Percentiles rank a stretch among this genome's conserved stretches.
These are phyloP conservation scores for Sisymbrium altissimum DNA, from an alignment of 345 rosid genomes.

Conservation along the genomic window DNA sequence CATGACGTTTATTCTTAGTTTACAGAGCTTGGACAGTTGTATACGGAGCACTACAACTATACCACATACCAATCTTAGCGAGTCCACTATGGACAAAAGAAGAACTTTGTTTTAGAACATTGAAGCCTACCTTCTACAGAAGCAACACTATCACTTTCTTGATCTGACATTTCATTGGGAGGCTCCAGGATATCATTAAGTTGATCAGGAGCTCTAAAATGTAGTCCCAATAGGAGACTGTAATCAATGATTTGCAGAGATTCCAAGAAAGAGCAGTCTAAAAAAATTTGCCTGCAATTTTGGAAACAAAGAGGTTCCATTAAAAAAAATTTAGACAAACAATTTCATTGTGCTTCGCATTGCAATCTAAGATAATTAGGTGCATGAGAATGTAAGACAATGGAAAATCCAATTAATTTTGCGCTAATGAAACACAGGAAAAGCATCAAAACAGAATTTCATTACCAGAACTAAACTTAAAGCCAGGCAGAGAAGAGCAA, in stretches of 20 bases:
- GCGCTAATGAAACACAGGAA: background rate
- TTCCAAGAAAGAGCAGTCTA: conserved; percentile 73
- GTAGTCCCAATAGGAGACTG: conserved; percentile 82
- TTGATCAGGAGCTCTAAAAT: conserved; percentile 78
- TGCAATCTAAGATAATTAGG: background rate
- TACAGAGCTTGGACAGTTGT: background rate
- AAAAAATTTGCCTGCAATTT: conserved; percentile 61
- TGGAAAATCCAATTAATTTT: background rate
- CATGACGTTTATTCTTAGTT: background rate
- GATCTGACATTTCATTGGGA: conserved; percentile 40
- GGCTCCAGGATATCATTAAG: conserved; percentile 49
- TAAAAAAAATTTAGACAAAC: background rate
- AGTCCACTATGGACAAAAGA: background rate
- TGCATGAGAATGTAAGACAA: background rate
- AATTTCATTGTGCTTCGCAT: background rate
- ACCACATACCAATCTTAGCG: background rate
- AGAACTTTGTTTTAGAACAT: background rate
- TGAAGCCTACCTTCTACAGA: conserved; percentile 49
- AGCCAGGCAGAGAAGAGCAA: background rate
- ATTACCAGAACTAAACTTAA: background rate
- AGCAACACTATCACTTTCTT: conserved; percentile 40
- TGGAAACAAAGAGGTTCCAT: conserved; percentile 12
- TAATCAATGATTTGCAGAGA: conserved; percentile 82
- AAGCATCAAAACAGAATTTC: conserved; percentile 1
- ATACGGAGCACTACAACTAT: background rate